A percentile compares a stretch with the other conserved stretches of the same genome.
Conservation (phyloP, 2,329 filamentous ascomycete genomes). For the Pezicula neosporulosa region DNA sequence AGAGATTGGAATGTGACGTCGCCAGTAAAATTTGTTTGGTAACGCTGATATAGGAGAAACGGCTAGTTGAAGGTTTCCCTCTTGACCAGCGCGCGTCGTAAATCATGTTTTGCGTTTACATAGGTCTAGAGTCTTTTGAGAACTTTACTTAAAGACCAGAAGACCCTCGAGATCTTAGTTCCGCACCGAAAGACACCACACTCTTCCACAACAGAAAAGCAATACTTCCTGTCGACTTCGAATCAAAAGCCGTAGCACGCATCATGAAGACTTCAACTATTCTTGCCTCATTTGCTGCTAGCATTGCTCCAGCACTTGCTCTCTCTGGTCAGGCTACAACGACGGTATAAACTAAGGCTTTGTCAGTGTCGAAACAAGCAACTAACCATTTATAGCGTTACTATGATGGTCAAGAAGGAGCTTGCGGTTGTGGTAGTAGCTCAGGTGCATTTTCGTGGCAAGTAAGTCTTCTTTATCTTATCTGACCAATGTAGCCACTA, state of each 20-base stretch:
- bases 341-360: background rate
- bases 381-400: slow-evolving; percentile 21
- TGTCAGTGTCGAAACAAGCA: background rate
- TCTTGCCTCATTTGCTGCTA: background rate
- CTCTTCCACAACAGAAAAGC: too few relatives aligned
- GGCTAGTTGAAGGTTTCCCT: too few relatives aligned
- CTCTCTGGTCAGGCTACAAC: background rate
- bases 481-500: background rate
- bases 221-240: too few relatives aligned
- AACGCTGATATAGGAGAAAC: too few relatives aligned
- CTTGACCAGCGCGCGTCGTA: too few relatives aligned
- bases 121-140: too few relatives aligned
- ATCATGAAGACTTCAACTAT: background rate
- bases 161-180: too few relatives aligned
- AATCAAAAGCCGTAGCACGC: background rate
- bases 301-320: background rate
- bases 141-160: too few relatives aligned
- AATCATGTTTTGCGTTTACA: too few relatives aligned
- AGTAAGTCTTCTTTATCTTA: slow-evolving; percentile 8
- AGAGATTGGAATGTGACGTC: too few relatives aligned
- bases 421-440: slow-evolving; percentile 27
- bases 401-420: slow-evolving; percentile 28
- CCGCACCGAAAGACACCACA: too few relatives aligned
- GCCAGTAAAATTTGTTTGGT: too few relatives aligned
- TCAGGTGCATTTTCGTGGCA: slow-evolving; percentile 27